Evolutionary conservation across 495 filamentous ascomycete genomes (phyloP), one percentile per base, ranked within the genome.

Genomic region (Glarea lozoyensis): DNA sequence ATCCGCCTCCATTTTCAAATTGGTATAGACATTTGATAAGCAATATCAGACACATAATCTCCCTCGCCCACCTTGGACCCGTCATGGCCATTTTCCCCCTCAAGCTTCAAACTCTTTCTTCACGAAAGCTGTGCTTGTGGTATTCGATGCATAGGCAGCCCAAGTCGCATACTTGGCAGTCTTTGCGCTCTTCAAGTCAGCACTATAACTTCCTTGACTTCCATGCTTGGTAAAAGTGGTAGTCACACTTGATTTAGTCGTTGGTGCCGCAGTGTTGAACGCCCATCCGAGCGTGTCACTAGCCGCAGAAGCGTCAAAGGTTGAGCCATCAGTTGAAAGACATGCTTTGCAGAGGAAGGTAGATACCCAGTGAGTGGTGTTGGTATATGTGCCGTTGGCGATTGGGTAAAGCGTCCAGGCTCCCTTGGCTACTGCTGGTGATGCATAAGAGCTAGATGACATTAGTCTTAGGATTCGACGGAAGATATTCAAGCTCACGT

Each of bases 381-480:
- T 62, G 18, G 55, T 41, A 35, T 49, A 62, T 17, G 61, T 64
- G 23, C 61, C 63, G 2, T 47, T 39, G 11, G 58, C 41, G 42
- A 65, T 65, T 2, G 59, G 52, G 4, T 40, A 38, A 34, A 59
- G 32, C 20, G 49, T 46, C 44, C 53, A 56, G 32, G 52, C 54
- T 10, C 52, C 45, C 9, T 18, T 57, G 54, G 40, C 54, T 7
- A 65, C 68, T 50, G 82, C 82, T 21, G 74, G 41, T 4, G 60
- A 60, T 0, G 78, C 18, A 22, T 31, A 36, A 12, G 76, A 19
- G 64, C 60, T 32, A 65, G 60, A 50, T 81, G 81, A 21, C 70
- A 70, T 12, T 47, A 16, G 9, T 35, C 17, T 59, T 13, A 22
- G 23, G 37, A 23, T 24, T 22, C 35, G 22, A 35, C 29, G 18